A percentile compares a stretch with the other conserved stretches of the same genome.
Conservation (phyloP, 2,329 filamentous ascomycete genomes). For the Didymellaceae sp. region DNA sequence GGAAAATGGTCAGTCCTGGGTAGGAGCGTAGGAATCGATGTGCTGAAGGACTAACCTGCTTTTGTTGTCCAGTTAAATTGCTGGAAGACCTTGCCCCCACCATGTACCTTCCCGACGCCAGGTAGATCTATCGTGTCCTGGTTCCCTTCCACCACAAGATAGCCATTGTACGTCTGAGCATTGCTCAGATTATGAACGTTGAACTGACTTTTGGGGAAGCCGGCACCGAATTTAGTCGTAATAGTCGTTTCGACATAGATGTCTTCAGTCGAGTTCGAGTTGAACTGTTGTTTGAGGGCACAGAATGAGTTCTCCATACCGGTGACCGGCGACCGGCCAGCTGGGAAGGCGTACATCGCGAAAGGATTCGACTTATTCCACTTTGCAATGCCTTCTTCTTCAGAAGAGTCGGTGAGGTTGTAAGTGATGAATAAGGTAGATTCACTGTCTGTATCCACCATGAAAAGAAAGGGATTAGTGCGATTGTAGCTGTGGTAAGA, state of each 20-base stretch:
- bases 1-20: slow-evolving; percentile 19
- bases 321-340: slow-evolving; percentile 61
- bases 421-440: slow-evolving; percentile 81
- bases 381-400: slow-evolving; percentile 57
- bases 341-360: slow-evolving; percentile 76
- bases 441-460: slow-evolving; percentile 83
- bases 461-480: slow-evolving; percentile 67
- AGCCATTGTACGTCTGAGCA: slow-evolving; percentile 74
- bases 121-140: slow-evolving; percentile 57
- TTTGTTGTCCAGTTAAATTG: slow-evolving; percentile 79
- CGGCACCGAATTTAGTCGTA: slow-evolving; percentile 67
- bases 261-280: slow-evolving; percentile 68
- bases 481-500: slow-evolving; percentile 74
- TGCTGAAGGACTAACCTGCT: slow-evolving; percentile 61
- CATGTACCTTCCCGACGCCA: slow-evolving; percentile 58
- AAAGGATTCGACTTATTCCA: slow-evolving; percentile 67
- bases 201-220: slow-evolving; percentile 80
- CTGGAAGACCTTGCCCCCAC: slow-evolving; percentile 78
- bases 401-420: slow-evolving; percentile 66
- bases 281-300: slow-evolving; percentile 72
- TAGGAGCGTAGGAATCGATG: background rate
- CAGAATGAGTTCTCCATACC: slow-evolving; percentile 84
- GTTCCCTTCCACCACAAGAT: slow-evolving; percentile 70
- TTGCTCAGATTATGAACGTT: slow-evolving; percentile 77
- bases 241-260: slow-evolving; percentile 69